Conservation (phyloP, 352 stramenopile genomes). For the Globisporangium cystogenes region DNA sequence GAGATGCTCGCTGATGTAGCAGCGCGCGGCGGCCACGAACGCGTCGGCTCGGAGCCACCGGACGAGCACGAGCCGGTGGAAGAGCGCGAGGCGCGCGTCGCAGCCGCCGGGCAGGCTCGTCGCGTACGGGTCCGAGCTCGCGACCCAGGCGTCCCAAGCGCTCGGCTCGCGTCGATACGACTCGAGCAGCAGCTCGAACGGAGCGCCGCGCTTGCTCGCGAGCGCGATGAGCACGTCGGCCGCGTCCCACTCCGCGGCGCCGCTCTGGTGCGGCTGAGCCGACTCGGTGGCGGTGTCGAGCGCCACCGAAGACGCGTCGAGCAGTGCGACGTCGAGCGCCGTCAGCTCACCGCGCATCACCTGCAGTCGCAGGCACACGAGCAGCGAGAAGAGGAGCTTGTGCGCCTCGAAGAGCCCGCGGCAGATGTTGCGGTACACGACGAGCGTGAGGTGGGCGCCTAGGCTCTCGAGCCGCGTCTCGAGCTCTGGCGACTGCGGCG, state of each 20-base stretch:
- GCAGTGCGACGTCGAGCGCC: constrained; percentile 23
- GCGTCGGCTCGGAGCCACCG: constrained; percentile 53
- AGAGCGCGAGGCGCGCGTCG: constrained; percentile 25
- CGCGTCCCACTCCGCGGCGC: constrained; percentile 6
- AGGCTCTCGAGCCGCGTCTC: constrained; percentile 35
- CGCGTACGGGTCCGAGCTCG: constrained; percentile 29
- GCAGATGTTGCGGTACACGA: constrained; percentile 70
- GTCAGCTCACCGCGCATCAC: constrained; percentile 33
- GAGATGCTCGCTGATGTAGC: constrained; percentile 39
- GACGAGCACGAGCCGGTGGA: constrained; percentile 51
- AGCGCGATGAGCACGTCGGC: constrained; percentile 26
- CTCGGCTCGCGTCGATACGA: constrained; percentile 36
- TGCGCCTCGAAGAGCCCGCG: constrained; percentile 63
- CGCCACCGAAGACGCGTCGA: constrained; percentile 19
- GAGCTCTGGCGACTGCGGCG: constrained; percentile 20
- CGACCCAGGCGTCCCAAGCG: constrained; percentile 37
- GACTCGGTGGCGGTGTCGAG: constrained; percentile 1
- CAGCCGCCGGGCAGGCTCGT: constrained; percentile 27
- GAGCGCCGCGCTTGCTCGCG: constrained; percentile 4
- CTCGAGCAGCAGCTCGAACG: constrained; percentile 29
- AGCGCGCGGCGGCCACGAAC: constrained; percentile 24
- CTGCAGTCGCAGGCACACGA: constrained; percentile 55
- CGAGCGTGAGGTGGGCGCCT: constrained; percentile 32
- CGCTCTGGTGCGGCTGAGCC: not conserved
- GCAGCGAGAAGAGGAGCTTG: constrained; percentile 56